Evolutionary conservation across 371 early-diverging fungal genomes (phyloP).

Genomic region (Polyrhizophydium stewartii): DNA sequence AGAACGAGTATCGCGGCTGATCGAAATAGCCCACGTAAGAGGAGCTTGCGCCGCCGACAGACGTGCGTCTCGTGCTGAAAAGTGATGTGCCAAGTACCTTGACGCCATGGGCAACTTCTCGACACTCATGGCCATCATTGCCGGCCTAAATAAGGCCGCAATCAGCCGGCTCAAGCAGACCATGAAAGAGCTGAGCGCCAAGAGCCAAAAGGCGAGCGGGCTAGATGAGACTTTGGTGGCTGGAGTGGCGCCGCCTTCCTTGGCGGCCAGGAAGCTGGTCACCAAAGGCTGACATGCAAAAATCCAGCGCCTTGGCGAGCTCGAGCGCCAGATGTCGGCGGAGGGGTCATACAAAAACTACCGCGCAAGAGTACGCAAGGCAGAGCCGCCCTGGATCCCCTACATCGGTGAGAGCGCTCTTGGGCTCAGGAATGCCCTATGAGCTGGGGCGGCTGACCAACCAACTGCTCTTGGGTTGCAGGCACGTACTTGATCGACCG

Average conservation of each 20-base stretch:
- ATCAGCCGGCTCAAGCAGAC: constrained; percentile 57
- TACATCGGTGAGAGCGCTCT: constrained; percentile 29
- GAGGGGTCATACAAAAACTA: constrained; percentile 60
- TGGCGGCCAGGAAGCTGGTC: background rate
- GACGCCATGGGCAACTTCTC: constrained; percentile 61
- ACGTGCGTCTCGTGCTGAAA: constrained; percentile 2
- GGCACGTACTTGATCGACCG: constrained; percentile 27
- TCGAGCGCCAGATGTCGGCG: constrained; percentile 64
- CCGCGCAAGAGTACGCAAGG: constrained; percentile 52
- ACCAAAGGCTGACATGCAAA: background rate
- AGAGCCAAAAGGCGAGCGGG: constrained; percentile 32
- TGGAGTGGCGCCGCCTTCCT: background rate
- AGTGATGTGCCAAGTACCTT: constrained; percentile 21
- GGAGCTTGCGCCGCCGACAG: background rate
- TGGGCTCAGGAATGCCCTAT: no score
- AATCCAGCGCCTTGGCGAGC: constrained; percentile 47
- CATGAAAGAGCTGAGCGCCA: constrained; percentile 43
- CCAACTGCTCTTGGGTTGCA: background rate
- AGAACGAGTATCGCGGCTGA: constrained; percentile 38
- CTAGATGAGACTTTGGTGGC: background rate
- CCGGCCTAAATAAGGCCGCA: constrained; percentile 65
- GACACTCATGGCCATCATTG: constrained; percentile 66
- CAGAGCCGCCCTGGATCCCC: constrained; percentile 54
- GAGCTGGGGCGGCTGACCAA: no score
- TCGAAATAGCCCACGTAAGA: constrained; percentile 56